Evolutionary conservation across 345 rosid genomes (phyloP).

Genomic region (Brassica nigra): DNA sequence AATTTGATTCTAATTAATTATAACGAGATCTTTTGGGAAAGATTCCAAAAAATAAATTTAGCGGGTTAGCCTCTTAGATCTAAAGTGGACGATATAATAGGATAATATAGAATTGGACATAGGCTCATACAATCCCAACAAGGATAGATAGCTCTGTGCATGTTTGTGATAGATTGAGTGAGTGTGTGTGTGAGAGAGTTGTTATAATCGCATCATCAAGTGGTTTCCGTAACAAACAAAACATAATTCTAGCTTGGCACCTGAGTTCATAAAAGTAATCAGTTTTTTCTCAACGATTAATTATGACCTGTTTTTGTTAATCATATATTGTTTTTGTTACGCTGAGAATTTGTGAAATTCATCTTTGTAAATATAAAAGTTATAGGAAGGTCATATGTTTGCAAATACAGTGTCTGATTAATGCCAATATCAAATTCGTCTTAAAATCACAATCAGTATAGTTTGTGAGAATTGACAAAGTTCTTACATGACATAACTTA

Average conservation of each 20-base stretch:
- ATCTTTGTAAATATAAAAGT: background rate
- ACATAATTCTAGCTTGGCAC: background rate
- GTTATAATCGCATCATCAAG: background rate
- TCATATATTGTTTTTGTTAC: background rate
- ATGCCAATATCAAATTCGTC: background rate
- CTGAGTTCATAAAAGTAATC: background rate
- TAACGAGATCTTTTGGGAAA: too few species aligned
- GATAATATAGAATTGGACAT: too few species aligned
- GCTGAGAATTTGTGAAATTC: background rate
- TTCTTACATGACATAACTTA: background rate
- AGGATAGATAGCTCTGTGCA: background rate
- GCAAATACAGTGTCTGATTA: background rate
- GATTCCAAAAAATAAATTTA: too few species aligned
- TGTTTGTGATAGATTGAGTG: background rate
- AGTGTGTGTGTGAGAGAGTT: background rate
- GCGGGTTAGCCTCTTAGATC: too few species aligned
- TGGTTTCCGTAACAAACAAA: background rate
- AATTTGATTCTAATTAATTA: too few species aligned
- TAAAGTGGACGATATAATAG: too few species aligned
- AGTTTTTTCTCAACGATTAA: background rate
- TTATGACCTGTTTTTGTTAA: background rate
- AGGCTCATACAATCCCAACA: background rate
- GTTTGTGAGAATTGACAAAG: background rate
- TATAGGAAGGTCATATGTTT: background rate
- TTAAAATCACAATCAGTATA: background rate